A percentile compares a stretch with the other conserved stretches of the same genome.
phyloP scores from a whole-genome alignment of 305 asterid genomes.

The Fraxinus latifolia region DNA sequence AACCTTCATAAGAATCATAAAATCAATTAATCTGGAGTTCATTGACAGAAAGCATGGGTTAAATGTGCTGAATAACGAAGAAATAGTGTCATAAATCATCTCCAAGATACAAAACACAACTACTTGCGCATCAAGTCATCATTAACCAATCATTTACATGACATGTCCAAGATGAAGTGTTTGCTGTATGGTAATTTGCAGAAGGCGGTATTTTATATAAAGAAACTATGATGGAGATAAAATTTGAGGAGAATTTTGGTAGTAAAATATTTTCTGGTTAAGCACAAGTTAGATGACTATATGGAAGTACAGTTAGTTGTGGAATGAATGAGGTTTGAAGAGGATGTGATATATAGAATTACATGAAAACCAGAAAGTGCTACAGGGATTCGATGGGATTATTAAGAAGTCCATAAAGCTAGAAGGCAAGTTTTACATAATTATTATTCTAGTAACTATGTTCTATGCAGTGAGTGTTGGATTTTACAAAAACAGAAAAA shows the following conservation, averaged over 20 bases:
- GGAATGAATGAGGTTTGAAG: background rate
- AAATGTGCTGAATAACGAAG: conserved; percentile 2
- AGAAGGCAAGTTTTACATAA: background rate
- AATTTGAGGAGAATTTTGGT: background rate
- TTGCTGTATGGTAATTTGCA: background rate
- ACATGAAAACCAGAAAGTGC: background rate
- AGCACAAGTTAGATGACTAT: background rate
- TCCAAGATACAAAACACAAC: background rate
- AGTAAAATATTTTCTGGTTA: background rate
- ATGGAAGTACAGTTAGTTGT: background rate
- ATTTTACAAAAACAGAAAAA: background rate
- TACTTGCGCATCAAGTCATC: background rate
- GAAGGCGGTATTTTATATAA: background rate
- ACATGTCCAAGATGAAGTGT: background rate
- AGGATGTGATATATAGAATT: background rate
- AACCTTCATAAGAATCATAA: conserved; percentile 47
- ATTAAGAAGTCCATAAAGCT: background rate
- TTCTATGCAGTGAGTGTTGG: background rate
- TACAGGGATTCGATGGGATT: background rate
- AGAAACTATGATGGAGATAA: background rate
- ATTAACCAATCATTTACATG: background rate
- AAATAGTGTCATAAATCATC: background rate
- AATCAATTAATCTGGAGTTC: conserved; percentile 12
- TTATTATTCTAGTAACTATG: background rate
- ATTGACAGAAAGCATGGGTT: conserved; percentile 5